Evolutionary conservation across 2,329 filamentous ascomycete species (phyloP), one percentile per base, ranked within the genome.

Genomic region (Ascochyta fabae): DNA sequence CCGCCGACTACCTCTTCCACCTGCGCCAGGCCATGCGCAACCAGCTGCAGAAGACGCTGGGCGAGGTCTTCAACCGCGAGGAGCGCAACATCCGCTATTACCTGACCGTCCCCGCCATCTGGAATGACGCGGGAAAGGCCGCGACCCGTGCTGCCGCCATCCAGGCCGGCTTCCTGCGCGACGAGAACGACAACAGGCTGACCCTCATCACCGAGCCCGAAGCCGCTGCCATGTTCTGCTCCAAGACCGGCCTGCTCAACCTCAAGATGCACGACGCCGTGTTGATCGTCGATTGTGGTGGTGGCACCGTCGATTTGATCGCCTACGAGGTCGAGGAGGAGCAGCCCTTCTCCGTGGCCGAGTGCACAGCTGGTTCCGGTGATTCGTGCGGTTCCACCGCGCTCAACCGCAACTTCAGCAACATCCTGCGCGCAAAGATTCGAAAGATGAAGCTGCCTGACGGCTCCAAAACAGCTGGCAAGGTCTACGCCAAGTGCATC

Each of bases 261-360:
- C 86, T 98, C 71, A 98, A 98, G 82, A 88, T 97, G n/a, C 92
- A 96, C 73, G 95, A 98, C 75, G 95, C 95, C n/a, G 90, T 99
- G 49, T 81, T 98, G 48, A 98, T 98, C 75, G 95, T 98, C 66
- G 95, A 98, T 80, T 99, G 95, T 72, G 95, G 95, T 81, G 95
- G 94, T 81, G 95, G 95, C 76, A 98, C 95, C 5, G 95, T 99
- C 67, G 95, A 99, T 87, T 84, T 99, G 83, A 98, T 98, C 73
- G 95, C 95, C 22, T 98, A 99, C 77, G 94, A 98, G 76, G 94
- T 99, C 57, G 95, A 98, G 75, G 95, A 98, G 75, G 95, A 98
- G 79, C 91, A 91, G 65, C 95, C 95, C 0, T 98, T 98, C 78
- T 96, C 92, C 22, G 94, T 99, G 22, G 92, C 92, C 49, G 95